These are phyloP conservation scores for Alloascoidea hylecoeti DNA, from an alignment of 805 yeast genomes.

Conservation along the genomic window DNA sequence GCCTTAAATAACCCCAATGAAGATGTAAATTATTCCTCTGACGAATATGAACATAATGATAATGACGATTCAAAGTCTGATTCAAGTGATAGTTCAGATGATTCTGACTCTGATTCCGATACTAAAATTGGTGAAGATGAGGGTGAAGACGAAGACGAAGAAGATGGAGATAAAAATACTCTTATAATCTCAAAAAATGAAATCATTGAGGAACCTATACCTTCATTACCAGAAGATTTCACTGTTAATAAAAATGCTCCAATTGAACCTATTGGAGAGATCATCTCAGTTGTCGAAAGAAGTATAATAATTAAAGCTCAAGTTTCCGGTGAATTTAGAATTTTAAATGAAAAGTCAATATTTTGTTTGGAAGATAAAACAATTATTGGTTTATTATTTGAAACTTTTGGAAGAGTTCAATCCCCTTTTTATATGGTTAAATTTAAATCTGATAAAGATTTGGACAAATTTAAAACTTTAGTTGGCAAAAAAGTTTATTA, in stretches of 20 bases:
- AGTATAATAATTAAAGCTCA: slow-evolving; percentile 60
- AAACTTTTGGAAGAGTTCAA: slow-evolving; percentile 80
- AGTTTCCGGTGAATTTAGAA: slow-evolving; percentile 72
- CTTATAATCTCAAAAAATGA: slow-evolving; percentile 79
- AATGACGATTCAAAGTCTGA: slow-evolving; percentile 5
- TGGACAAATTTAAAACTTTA: slow-evolving; percentile 27
- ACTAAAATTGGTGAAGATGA: slow-evolving; percentile 6
- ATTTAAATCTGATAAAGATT: slow-evolving; percentile 36
- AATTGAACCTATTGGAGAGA: slow-evolving; percentile 57
- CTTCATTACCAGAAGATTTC: slow-evolving; percentile 54
- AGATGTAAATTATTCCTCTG: slow-evolving; percentile 8
- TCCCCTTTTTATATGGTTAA: slow-evolving; percentile 71
- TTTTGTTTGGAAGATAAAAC: slow-evolving; percentile 63
- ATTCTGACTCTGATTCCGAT: slow-evolving; percentile 12
- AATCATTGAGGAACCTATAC: slow-evolving; percentile 50
- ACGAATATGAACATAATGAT: slow-evolving; percentile 9
- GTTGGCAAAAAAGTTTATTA: slow-evolving; percentile 52
- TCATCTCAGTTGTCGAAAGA: slow-evolving; percentile 56
- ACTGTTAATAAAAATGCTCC: slow-evolving; percentile 43
- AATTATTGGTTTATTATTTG: slow-evolving; percentile 66
- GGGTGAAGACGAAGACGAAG: slow-evolving; percentile 9
- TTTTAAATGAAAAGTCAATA: slow-evolving; percentile 68
- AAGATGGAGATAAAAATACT: slow-evolving; percentile 21
- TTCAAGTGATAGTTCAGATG: slow-evolving; percentile 13
- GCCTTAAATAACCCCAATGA: slow-evolving; percentile 8